phyloP scores from a whole-genome alignment of 176 grass and related monocot species.

The Puya raimondii region DNA sequence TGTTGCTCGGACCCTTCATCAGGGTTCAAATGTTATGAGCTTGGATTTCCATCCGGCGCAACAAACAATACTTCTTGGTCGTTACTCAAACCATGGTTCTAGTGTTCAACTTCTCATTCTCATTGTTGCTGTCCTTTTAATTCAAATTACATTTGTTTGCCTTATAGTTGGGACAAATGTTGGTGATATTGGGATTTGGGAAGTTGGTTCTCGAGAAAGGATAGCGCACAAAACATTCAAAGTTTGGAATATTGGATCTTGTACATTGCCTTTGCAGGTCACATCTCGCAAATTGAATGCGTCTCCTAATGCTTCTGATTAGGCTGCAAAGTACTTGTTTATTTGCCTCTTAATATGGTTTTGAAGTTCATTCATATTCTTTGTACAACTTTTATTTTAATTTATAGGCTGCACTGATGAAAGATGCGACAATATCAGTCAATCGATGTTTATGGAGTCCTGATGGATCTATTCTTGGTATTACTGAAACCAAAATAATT shows the following conservation, averaged over 20 bases:
- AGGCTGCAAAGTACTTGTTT: not conserved
- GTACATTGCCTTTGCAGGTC: conserved; percentile 83
- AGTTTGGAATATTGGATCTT: conserved; percentile 89
- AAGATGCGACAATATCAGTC: conserved; percentile 95
- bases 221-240: conserved; percentile 92
- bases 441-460: conserved; percentile 98
- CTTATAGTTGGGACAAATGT: conserved; percentile 96
- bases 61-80: conserved; percentile 98
- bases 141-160: conserved; percentile 5
- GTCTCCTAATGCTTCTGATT: not conserved
- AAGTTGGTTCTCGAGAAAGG: conserved; percentile 92
- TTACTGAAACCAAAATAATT: not conserved
- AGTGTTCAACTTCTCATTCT: not conserved
- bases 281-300: conserved; percentile 13
- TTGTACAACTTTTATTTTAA: not conserved
- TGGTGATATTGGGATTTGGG: conserved; percentile 96
- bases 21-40: conserved; percentile 97
- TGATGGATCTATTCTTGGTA: conserved; percentile 91
- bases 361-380: not conserved
- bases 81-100: conserved; percentile 2
- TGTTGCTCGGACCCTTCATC: conserved; percentile 69
- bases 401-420: conserved; percentile 81
- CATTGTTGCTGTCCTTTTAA: conserved; percentile 17
- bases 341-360: not conserved
- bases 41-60: conserved; percentile 91